Evolutionary conservation across 2,329 filamentous ascomycete genomes (phyloP).

Genomic region (Coniochaeta prunicola): DNA sequence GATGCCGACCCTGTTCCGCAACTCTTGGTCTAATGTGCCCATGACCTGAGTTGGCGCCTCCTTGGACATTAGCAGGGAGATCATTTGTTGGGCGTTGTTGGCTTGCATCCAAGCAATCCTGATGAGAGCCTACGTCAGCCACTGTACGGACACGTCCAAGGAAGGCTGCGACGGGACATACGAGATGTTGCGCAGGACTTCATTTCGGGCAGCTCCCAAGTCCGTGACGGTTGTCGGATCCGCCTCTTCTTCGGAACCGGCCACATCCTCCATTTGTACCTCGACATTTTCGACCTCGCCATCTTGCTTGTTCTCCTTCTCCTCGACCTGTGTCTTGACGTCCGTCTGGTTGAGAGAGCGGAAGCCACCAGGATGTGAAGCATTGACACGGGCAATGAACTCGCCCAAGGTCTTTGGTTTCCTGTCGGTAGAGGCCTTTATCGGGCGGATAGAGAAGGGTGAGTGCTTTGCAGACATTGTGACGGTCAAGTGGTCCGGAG

Average conservation of each 20-base stretch:
- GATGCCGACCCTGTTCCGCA: slow-evolving; percentile 65
- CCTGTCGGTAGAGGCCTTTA: slow-evolving; percentile 46
- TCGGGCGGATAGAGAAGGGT: slow-evolving; percentile 55
- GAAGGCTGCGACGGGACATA: slow-evolving; percentile 23
- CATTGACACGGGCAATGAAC: slow-evolving; percentile 72
- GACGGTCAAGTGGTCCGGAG: neutral
- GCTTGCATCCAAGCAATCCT: slow-evolving; percentile 20
- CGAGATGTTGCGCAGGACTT: slow-evolving; percentile 53
- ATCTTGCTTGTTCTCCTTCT: slow-evolving; percentile 34
- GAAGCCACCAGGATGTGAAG: slow-evolving; percentile 70
- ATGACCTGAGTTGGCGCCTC: slow-evolving; percentile 65
- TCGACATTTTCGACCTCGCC: slow-evolving; percentile 29
- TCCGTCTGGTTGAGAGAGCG: slow-evolving; percentile 69
- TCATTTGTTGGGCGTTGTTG: slow-evolving; percentile 33
- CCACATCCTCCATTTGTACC: slow-evolving; percentile 33
- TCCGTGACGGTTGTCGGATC: slow-evolving; percentile 36
- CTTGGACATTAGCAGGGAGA: slow-evolving; percentile 79
- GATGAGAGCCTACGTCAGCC: slow-evolving; percentile 10
- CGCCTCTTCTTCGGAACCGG: slow-evolving; percentile 34
- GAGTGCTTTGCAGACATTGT: neutral
- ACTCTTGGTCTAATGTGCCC: slow-evolving; percentile 59
- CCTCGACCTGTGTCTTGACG: slow-evolving; percentile 59
- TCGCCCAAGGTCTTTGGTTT: slow-evolving; percentile 57
- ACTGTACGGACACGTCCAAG: neutral
- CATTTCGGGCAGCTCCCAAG: slow-evolving; percentile 43